Base-by-base conservation (phyloP, 352 stramenopile species). In the Albugo laibachii region DNA sequence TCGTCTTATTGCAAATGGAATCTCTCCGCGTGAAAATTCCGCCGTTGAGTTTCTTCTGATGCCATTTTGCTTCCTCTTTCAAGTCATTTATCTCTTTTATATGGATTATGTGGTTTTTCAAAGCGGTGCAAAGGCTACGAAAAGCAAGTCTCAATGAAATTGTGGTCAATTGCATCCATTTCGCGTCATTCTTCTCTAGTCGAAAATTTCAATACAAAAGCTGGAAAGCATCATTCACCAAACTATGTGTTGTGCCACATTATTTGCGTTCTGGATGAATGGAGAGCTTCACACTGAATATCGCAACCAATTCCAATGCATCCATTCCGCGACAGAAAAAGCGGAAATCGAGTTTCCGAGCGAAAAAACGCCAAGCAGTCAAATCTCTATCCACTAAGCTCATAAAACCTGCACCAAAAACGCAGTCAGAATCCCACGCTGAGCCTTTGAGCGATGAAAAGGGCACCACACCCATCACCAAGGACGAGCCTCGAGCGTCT, bases 21-120 rank as follows among this genome's bases (percentile, higher is more conserved):
- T 87, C 31, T 62, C 69, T 3, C 72, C 72, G 16, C 78, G 78
- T 46, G 59, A 54, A 47, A 91, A 87, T 62, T 73, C 64, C 12
- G 56, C 76, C 48, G 36, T 87, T n/a, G 78, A 91, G 51, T 53
- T 76, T 27, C 50, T 81, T 48, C 51, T 86, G 31, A 54, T 85
- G 50, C 73, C 75, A 24, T 36, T 89, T 21, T 35, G 68, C 24
- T 51, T 81, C 36, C 46, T 69, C 36, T 74, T 92, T 27, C 75
- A 87, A 44, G 61, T 84, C 43, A 69, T 62, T 41, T 87, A 80
- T 40, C 69, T 70, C 11, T 56, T 83, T 38, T 85, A 80, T 61
- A 87, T 89, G 74, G 77, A 89, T 60, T 72, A 69, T 37, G 63
- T 79, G 19, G 76, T 86, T 50, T 61, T 48, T 52, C 58, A 78